Evolutionary conservation across 106 monocot species (phyloP), one percentile per base, ranked within the genome.

Genomic region (Dendrobium chrysotoxum): DNA sequence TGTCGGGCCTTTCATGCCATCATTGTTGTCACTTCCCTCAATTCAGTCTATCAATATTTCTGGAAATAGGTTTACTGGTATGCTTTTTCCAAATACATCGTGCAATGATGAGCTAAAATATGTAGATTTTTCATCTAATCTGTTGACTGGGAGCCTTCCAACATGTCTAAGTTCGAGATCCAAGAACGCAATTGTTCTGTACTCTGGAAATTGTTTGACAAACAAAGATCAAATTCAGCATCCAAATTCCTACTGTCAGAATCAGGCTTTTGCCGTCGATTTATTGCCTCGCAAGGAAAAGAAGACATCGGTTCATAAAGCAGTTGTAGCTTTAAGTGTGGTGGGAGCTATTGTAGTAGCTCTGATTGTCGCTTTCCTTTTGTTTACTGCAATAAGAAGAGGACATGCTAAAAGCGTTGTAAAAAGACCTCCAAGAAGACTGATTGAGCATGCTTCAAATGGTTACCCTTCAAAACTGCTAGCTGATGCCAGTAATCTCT

Each of bases 401-500:
- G 38, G 4, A 45, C 77, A 74, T 16, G 75, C 53, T 44, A 90
- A 61, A 73, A 86, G 75, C 18, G 78, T 77, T 50, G 72, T 77
- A 73, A 81, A 75, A 78, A 90, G 75, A 42, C 81, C 91, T 81
- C 99, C 95, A 10, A 83, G 88, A 77, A 90, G 83, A 76, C 76
- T 91, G 47, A 78, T 87, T 35, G 99, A 93, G 75, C 86, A 90
- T 89, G 93, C 95, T 53, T 95, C 93, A 26, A 88, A 86, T 80
- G 88, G 86, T 12, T 89, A 87, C 81, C 89, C 91, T 77, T 88
- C 95, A 25, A 92, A 93, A 88, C 57, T 95, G 76, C 78, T 95
- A 30, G 87, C 93, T 79, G 93, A 95, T 91, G 93, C 99, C 86
- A 93, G 99, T 99, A 95, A 90, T 80, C 55, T 75, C 55, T 82